Percentiles rank a stretch among this genome's conserved stretches.
Evolutionary conservation across 768 basidiomycete genomes (phyloP).

Genomic region (Kwoniella sp.): DNA sequence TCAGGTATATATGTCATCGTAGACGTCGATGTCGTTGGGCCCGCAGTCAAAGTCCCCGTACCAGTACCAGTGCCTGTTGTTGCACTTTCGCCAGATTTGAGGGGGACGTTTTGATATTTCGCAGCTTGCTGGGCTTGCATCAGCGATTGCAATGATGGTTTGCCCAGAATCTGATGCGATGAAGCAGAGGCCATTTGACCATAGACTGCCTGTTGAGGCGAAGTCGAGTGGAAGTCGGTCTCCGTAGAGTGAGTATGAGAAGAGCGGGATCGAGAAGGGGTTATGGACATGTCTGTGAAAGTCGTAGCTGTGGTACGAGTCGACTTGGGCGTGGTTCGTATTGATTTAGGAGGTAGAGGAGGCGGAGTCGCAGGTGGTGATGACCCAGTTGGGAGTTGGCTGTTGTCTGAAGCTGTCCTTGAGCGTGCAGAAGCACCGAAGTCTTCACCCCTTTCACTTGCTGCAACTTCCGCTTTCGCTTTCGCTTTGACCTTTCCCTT

Average conservation of each 20-base stretch:
- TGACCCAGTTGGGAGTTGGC: not conserved
- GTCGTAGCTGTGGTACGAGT: not conserved
- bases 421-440: not conserved
- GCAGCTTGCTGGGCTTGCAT: not conserved
- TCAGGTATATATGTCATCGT: not conserved
- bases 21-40: not conserved
- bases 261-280: not conserved
- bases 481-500: not conserved
- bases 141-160: conserved; percentile 1
- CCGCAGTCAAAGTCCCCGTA: not conserved
- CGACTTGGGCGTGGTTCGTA: not conserved
- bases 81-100: not conserved
- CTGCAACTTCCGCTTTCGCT: not conserved
- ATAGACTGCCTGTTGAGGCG: not conserved
- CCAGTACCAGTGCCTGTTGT: not conserved
- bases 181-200: conserved; percentile 16
- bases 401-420: not conserved
- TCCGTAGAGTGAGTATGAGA: conserved; percentile 8
- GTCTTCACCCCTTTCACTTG: too few species aligned
- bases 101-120: not conserved
- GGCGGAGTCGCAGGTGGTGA: conserved; percentile 9
- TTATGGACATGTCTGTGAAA: not conserved
- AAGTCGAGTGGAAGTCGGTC: conserved; percentile 3
- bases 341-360: conserved; percentile 16
- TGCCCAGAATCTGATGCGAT: conserved; percentile 10